Evolutionary conservation across 2,329 filamentous ascomycete genomes (phyloP).

Genomic region (Botrytis tulipae): DNA sequence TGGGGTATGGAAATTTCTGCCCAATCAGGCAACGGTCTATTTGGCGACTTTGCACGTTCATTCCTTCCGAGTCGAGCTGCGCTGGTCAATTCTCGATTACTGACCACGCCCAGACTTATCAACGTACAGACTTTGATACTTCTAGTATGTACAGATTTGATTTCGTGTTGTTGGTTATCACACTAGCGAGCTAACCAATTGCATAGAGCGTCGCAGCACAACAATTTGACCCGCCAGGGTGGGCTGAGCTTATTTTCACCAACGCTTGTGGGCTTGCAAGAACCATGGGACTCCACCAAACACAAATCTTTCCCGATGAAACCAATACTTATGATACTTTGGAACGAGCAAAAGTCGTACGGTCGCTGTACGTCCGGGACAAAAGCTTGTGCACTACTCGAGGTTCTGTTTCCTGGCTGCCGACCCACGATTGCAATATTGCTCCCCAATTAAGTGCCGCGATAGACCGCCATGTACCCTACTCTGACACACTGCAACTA

Average conservation of each 20-base stretch:
- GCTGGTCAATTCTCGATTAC: constrained; percentile 20
- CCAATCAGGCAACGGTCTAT: constrained; percentile 8
- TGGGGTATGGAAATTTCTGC: constrained; percentile 19
- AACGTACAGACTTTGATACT: constrained; percentile 21
- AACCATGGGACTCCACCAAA: constrained; percentile 15
- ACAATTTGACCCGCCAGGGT: constrained; percentile 19
- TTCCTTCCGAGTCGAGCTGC: constrained; percentile 20
- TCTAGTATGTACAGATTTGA: constrained; percentile 9
- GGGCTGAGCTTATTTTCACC: constrained; percentile 20
- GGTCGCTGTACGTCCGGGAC: constrained; percentile 13
- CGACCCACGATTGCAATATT: constrained; percentile 16
- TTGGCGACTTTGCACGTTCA: constrained; percentile 20
- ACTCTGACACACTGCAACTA: background rate
- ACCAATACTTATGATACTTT: constrained; percentile 5
- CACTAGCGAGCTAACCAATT: constrained; percentile 7
- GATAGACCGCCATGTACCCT: background rate
- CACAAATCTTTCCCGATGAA: constrained; percentile 17
- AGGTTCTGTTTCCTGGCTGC: constrained; percentile 19
- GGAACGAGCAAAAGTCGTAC: constrained; percentile 19
- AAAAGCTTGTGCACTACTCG: constrained; percentile 21
- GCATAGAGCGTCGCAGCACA: constrained; percentile 18
- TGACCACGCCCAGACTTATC: constrained; percentile 20
- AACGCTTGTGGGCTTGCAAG: constrained; percentile 20
- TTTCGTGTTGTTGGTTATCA: background rate
- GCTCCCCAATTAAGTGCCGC: background rate